These are phyloP conservation scores for Basidiobolus meristosporus DNA, from an alignment of 371 early-diverging fungal species.

Conservation along the genomic window DNA sequence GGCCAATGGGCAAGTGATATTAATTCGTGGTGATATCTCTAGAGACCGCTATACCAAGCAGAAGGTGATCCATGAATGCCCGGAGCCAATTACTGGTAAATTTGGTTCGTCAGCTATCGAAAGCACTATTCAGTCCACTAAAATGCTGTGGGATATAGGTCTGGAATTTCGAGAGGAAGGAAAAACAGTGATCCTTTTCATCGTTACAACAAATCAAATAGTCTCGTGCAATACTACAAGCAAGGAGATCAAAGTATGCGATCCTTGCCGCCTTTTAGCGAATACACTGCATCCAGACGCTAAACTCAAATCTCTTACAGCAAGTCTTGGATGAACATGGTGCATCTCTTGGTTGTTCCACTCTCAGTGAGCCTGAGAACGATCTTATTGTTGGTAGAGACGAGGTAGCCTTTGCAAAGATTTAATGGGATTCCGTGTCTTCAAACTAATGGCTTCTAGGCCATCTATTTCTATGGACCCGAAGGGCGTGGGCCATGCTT, in stretches of 20 bases:
- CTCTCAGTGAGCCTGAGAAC: slow-evolving; percentile 37
- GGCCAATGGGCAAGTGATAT: slow-evolving; percentile 72
- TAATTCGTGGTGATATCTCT: slow-evolving; percentile 63
- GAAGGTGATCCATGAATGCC: slow-evolving; percentile 59
- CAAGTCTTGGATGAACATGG: slow-evolving; percentile 66
- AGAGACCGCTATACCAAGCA: slow-evolving; percentile 59
- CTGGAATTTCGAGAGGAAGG: slow-evolving; percentile 61
- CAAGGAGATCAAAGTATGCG: slow-evolving; percentile 13
- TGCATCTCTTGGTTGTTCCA: slow-evolving; percentile 55
- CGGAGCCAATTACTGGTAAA: slow-evolving; percentile 64
- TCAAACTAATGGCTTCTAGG: slow-evolving; percentile 12
- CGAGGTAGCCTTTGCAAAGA: slow-evolving; percentile 25
- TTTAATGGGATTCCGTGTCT: neutral
- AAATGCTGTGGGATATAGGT: slow-evolving; percentile 16
- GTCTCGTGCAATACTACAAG: slow-evolving; percentile 42
- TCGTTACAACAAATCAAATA: slow-evolving; percentile 47
- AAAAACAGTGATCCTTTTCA: slow-evolving; percentile 40
- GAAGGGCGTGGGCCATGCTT: slow-evolving; percentile 89
- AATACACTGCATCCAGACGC: too few relatives aligned
- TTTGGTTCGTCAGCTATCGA: neutral
- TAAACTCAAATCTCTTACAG: too few relatives aligned
- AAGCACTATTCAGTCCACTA: slow-evolving; percentile 1
- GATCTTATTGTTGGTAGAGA: slow-evolving; percentile 71
- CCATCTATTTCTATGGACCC: slow-evolving; percentile 75
- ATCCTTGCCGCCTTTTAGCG: too few relatives aligned